A percentile compares a stretch with the other conserved stretches of the same genome.
Evolutionary conservation across 2,329 filamentous ascomycete species (phyloP).

Genomic region (Fusarium gaditjirri): DNA sequence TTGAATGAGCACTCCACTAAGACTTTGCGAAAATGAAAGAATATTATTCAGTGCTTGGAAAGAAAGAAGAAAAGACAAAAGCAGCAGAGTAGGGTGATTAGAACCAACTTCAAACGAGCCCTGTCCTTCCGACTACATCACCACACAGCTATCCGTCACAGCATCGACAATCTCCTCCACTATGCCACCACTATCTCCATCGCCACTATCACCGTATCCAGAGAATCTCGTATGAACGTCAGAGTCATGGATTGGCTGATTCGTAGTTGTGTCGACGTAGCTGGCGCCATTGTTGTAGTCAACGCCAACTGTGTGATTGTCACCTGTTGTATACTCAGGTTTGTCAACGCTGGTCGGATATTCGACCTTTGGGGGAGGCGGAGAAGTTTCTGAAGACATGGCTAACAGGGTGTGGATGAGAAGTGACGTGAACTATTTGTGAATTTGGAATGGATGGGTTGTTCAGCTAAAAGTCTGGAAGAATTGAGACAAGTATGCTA

Average conservation of each 20-base stretch:
- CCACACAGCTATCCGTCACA: not conserved
- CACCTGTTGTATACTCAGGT: not conserved
- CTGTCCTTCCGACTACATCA: not conserved
- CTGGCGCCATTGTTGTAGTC: not conserved
- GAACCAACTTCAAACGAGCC: not conserved
- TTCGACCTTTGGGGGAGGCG: not conserved
- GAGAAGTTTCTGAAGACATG: not conserved
- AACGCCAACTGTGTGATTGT: not conserved
- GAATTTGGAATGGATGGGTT: fast-evolving
- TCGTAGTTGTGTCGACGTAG: not conserved
- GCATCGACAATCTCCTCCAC: not conserved
- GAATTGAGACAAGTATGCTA: no score
- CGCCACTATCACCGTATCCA: not conserved
- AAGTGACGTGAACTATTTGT: not conserved
- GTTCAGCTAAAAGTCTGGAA: not conserved
- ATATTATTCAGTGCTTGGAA: not conserved
- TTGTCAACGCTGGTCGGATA: not conserved
- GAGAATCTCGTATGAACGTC: not conserved
- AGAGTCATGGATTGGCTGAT: not conserved
- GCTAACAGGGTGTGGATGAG: not conserved
- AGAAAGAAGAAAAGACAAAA: fast-evolving
- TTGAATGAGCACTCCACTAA: not conserved
- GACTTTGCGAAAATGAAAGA: not conserved
- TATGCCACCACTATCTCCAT: not conserved
- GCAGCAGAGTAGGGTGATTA: not conserved